Base-by-base conservation (phyloP, 164 flowering plant species). In the Macadamia tetraphylla region DNA sequence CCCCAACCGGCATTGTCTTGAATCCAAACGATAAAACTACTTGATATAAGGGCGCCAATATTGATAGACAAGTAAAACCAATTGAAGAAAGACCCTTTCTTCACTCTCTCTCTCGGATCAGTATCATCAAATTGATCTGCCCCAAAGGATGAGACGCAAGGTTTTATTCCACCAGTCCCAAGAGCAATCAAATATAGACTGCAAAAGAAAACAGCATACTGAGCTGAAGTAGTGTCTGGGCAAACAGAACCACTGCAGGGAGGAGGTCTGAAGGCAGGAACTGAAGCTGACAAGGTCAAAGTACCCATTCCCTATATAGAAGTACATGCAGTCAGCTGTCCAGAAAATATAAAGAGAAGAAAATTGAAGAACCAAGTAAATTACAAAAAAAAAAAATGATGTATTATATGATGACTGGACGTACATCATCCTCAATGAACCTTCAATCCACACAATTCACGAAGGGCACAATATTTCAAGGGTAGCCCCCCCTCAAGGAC, bases 1-100 rank as follows among this genome's bases (percentile, higher is more conserved):
- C 94, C 96, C 97, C 97, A 91, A 11, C 97, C 97, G 51, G 72
- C 82, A 79, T 91, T 89, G 66, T 89, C 95, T 80, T 91, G 96
- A 70, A 91, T 75, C 87, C 87, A 91, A 17, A 91, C 96, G 23
- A 91, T 61, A 15, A 91, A 68, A 72, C 85, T 88, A 71, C 90
- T 86, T 44, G 97, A 88, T 75, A 91, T 69, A 29, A 91, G 80
- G 68, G 95, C 94, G 63, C 97, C 97, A 66, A 91, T 82, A 68
- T 91, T 89, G 70, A 89, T 81, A 10, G 95, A 89, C 71, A 91
- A 87, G 76, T 88, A 91, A 74, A 89, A 91, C 97, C 96, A 91
- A 76, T 91, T 89, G 78, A 91, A 89, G 76, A 89, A 91, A 1
- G 96, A 88, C 6, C 90, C 95, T 72, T 91, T 91, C 76, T 79